Evolutionary conservation across 257 asterid genomes (phyloP), one percentile per base, ranked within the genome.

Genomic region (Solanum ossicruentum): DNA sequence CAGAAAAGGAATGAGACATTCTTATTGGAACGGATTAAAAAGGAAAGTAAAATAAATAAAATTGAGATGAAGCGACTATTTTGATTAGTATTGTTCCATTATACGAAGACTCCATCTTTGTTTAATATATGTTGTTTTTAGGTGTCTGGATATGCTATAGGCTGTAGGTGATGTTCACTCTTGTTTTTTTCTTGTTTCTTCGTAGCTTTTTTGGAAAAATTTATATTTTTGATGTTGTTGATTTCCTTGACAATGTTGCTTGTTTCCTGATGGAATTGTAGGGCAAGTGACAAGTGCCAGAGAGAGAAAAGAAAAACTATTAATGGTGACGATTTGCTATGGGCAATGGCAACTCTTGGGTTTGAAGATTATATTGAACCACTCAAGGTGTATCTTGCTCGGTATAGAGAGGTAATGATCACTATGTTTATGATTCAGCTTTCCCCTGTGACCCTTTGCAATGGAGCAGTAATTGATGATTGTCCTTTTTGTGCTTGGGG

Each of bases 221-320:
- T 21, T 73, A 17, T 51, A 75, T 13, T 49, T 47, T 49, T 12
- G 1, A 2, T 75, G 43, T 15, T 21, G 43, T 75, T 75, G 81
- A 49, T 77, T 51, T 23, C 61, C 82, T 49, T 77, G 21, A 51
- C 45, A 23, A 26, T 26, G 32, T 51, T 77, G 47, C 8, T 77
- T 51, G 58, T 26, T 77, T 77, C 43, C 78, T 45, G 49, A 87
- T 90, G 88, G 60, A 85, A 81, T 89, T 73, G 73, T 84, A 95
- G 98, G 94, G 98, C 98, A 70, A 95, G 98, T 83, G 98, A 95
- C 85, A 95, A 95, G 92, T 95, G 98, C 88, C 98, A 93, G 92
- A 93, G 94, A 86, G 98, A 95, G 90, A 93, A 95, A 86, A 89
- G 98, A 80, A 95, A 95, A 93, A 95, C 98, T 2, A 92, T 95